Evolutionary conservation across 2,329 filamentous ascomycete genomes (phyloP), one percentile per base, ranked within the genome.

Genomic region (Beauveria sp.): DNA sequence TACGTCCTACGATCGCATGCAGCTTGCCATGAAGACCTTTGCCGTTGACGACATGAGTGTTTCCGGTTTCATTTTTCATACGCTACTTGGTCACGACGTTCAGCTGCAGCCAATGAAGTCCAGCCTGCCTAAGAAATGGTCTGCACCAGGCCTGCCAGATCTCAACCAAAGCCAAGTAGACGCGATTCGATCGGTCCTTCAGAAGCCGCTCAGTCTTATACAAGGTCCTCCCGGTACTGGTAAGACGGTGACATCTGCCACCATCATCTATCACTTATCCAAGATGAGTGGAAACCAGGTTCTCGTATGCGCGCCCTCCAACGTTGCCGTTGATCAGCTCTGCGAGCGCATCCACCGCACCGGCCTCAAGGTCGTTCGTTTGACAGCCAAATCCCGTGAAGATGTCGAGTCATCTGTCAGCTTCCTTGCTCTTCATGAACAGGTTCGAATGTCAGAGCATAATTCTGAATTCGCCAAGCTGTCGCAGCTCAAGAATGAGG

Each of bases 1-100:
- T 16, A 99, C 96, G 0, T 97, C 93, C 0, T 99, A 99, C 72
- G 94, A 99, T 71, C 92, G 94, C 65, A 99, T 99, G 94, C 94
- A 99, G 74, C 86, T 92, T 66, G 96, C 94, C 59, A 97, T 99
- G 93, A 97, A 97, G 81, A 97, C 91, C 0, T 99, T 99, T 72
- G 94, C 94, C 6, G 87, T 97, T 50, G 93, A 99, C 68, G 94
- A 99, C 75, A 90, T 96, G 89, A 97, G 92, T 70, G 93, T 99
- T 48, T 97, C 94, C 24, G 94, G 94, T 43, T 99, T 97, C 76
- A 96, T 99, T 66, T 99, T 97, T 79, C 94, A 99, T 73, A 94
- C 94, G 66, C 83, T 99, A 24, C 85, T 99, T 37, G 94, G 94
- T 59, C 92, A 97, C 70, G 93, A 97, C 72, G 94, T 97, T 62